Base-by-base conservation (phyloP, 306 rosid genomes). In the Begonia loranthoides region DNA sequence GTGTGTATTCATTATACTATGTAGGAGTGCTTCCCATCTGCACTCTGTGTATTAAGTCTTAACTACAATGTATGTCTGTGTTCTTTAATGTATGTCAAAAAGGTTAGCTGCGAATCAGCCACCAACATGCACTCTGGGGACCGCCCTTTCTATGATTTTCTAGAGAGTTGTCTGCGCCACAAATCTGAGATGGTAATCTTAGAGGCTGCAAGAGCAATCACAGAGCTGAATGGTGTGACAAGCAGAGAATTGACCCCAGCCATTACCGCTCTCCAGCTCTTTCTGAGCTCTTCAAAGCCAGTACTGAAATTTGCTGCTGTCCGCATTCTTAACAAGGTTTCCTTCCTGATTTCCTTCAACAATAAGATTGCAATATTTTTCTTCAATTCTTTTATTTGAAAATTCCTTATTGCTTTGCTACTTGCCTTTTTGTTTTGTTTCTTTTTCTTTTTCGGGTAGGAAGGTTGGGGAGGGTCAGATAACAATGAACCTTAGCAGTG, bases 251-350 rank as follows among this genome's bases (percentile, higher is more conserved):
- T 90, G 56, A 80, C 97, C 45, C 95, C 97, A 2, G 97, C 97
- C 49, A 90, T 90, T 66, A 85, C 99, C 19, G 99, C 86, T 72
- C 99, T 90, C 63, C 99, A 90, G 85, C 95, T 90, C 68, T 90
- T 90, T 73, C 65, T 90, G 50, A 90, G 93, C 64, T 90, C 99
- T 60, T 79, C 99, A 38, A 90, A 90, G 80, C 99, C 99, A 62
- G 99, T 90, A 46, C 61, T 90, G 69, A 80, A 95, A 82, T 90
- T 90, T 74, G 95, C 95, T 60, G 99, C 99, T 63, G 95, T 86
- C 64, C 99, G 99, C 74, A 86, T 95, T 19, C 72, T 90, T 73
- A 90, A 90, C 76, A 90, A 90, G 99, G 97, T 80, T 56, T 38
- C 21, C 13, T 17, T 59, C 14, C 1, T 6, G 17, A 49, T 12